Conservation (phyloP, 306 rosid genomes). For the Lathyrus sativus region DNA sequence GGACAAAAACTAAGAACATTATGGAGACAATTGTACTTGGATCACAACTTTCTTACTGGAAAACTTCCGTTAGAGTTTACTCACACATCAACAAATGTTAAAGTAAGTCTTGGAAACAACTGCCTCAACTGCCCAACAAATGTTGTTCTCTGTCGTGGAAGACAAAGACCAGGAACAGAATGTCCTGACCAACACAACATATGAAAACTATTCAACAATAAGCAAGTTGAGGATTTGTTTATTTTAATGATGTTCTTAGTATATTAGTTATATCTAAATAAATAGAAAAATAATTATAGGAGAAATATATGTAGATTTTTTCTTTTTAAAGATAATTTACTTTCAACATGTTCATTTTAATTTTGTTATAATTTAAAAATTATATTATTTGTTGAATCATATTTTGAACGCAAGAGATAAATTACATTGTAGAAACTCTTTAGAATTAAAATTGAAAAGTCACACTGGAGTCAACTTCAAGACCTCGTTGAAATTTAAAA, state of each 20-base stretch:
- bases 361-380: no score
- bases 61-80: slow-evolving; percentile 42
- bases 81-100: slow-evolving; percentile 9
- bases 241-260: not conserved
- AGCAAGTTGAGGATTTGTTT: not conserved
- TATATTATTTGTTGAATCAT: no score
- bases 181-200: slow-evolving; percentile 34
- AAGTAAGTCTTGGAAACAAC: slow-evolving; percentile 49
- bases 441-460: no score
- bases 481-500: no score
- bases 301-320: not conserved
- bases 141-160: slow-evolving; percentile 38
- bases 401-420: no score
- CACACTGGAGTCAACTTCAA: no score
- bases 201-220: slow-evolving; percentile 2
- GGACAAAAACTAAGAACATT: slow-evolving; percentile 34
- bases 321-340: not conserved
- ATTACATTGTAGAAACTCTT: no score
- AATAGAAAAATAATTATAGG: not conserved
- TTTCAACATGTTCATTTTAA: no score
- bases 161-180: slow-evolving; percentile 45
- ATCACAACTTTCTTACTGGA: slow-evolving; percentile 50
- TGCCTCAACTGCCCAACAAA: slow-evolving; percentile 50
- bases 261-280: slow-evolving; percentile 6
- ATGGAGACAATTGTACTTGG: slow-evolving; percentile 45